Conservation (phyloP, 441 rosid genomes). For the Gossypium davidsonii region DNA sequence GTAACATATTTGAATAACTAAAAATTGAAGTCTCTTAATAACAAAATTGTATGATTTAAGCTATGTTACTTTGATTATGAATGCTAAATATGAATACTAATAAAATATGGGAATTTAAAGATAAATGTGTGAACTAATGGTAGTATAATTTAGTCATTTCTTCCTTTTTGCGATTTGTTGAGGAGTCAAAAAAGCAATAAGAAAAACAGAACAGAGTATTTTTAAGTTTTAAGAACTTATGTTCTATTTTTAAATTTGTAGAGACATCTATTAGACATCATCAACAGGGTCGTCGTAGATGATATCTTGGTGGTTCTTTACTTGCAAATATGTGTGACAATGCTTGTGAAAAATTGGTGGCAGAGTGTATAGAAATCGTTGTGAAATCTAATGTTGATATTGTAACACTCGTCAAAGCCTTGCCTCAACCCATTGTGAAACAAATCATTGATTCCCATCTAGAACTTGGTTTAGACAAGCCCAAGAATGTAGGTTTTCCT, state of each 20-base stretch:
- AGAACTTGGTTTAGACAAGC: conserved; percentile 32
- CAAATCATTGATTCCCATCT: conserved; percentile 35
- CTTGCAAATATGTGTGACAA: conserved; percentile 45
- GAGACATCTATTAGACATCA: conserved; percentile 50
- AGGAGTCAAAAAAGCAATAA: neutral
- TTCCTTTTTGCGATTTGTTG: neutral
- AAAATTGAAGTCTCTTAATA: no score
- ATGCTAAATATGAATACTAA: no score
- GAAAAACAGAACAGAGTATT: neutral
- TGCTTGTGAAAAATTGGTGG: conserved; percentile 41
- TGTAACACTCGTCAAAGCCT: conserved; percentile 51
- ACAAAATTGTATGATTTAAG: no score
- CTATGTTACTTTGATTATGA: no score
- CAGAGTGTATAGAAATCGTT: conserved; percentile 40
- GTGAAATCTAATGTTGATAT: conserved; percentile 56
- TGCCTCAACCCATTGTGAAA: conserved; percentile 45
- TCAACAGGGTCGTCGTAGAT: conserved; percentile 51
- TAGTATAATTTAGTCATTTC: neutral
- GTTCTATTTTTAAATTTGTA: conserved; percentile 26
- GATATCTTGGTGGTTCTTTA: conserved; percentile 52
- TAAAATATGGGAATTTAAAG: no score
- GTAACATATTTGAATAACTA: no score
- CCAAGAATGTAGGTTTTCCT: conserved; percentile 26
- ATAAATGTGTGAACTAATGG: neutral
- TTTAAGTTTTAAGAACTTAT: neutral